These are phyloP conservation scores for Blastocystis sp. DNA, from an alignment of 352 stramenopile species.

Conservation along the genomic window DNA sequence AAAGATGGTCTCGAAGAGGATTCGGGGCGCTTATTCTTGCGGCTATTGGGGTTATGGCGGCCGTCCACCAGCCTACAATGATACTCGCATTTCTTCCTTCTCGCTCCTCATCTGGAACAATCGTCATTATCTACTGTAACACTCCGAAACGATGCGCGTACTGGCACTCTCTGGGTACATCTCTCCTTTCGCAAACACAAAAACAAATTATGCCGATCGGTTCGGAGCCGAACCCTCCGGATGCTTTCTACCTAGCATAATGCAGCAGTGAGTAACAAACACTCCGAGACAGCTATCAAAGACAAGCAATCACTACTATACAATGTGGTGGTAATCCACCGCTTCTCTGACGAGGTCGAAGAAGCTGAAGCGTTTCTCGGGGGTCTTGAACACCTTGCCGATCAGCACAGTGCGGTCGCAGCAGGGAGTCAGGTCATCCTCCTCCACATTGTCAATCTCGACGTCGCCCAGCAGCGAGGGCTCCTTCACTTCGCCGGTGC, in stretches of 20 bases:
- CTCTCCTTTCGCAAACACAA: no score
- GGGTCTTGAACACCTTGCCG: slow-evolving; percentile 51
- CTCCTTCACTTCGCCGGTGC: slow-evolving; percentile 35
- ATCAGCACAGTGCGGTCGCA: slow-evolving; percentile 31
- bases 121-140: no score
- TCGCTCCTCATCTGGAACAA: no score
- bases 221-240: no score
- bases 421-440: slow-evolving; percentile 9
- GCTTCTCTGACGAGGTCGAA: slow-evolving; percentile 47
- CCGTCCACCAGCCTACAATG: no score
- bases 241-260: no score
- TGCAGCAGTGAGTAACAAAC: no score
- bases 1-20: neutral
- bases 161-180: no score
- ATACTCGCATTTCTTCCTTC: no score
- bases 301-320: neutral
- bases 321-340: slow-evolving; percentile 15
- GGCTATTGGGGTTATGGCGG: neutral
- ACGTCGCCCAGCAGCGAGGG: slow-evolving; percentile 37
- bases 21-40: slow-evolving; percentile 19
- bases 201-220: no score
- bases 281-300: neutral
- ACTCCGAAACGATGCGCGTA: no score
- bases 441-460: neutral
- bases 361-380: slow-evolving; percentile 24